Evolutionary conservation across 179 eudicot genomes (phyloP), one percentile per base, ranked within the genome.

Genomic region (Drosera spatulata): DNA sequence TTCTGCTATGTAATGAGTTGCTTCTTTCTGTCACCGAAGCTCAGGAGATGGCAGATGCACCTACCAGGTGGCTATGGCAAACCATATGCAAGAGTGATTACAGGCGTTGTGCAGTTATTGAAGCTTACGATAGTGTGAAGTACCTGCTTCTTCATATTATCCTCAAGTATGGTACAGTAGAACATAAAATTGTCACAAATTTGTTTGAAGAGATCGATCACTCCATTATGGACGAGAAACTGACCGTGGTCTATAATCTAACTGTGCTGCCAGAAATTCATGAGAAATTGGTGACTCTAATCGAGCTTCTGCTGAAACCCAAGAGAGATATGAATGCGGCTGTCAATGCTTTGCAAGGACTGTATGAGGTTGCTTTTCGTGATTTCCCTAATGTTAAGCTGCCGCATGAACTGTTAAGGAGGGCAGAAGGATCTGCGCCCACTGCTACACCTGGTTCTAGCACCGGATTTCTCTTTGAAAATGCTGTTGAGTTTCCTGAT

Each of bases 41-140:
- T 0, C 64, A 57, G 39, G 93, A 81, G 67, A 64, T 73, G 63
- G 79, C 62, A 10, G 74, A 76, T 61, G 63, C 71, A 42, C 51
- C 69, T 37, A 95, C 86, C 62, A 58, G 60, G 47, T 73, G 73
- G 85, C 67, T 91, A 39, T 91, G 96, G 95, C 66, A 39, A 46
- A 87, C 73, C 71, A 77, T 88, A 43, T 80, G 89, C 80, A 91
- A 84, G 77, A 80, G 62, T 57, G 98, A 91, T 74, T 91, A 91
- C 22, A 73, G 96, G 65, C 68, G 98, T 58, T 85, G 98, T 73
- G 96, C 96, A 33, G 77, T 88, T 41, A 73, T 86, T 39, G 98
- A 91, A 77, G 89, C 86, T 41, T 88, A 84, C 68, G 96, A 86
- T 62, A 84, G 96, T 69, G 60, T 88, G 56, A 82, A 75, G 62